Evolutionary conservation across 148 eudicot genomes (phyloP).

Genomic region (Gaultheria prostrata): DNA sequence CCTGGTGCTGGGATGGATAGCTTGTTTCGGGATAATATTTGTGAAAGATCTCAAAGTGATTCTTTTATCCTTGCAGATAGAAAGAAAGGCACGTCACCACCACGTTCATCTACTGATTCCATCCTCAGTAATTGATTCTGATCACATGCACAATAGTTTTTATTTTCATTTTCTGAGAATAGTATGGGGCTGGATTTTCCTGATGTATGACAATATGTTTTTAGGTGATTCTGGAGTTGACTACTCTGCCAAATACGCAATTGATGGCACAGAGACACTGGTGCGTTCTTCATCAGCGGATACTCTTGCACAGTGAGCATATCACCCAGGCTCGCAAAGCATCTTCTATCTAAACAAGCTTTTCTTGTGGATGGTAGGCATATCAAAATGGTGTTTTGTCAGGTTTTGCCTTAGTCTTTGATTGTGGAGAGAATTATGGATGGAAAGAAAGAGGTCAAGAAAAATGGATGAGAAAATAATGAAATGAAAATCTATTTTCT

Average conservation of each 20-base stretch:
- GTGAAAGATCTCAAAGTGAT: not conserved
- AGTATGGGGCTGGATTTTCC: not conserved
- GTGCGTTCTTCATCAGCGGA: slow-evolving; percentile 1
- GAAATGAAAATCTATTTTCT: not conserved
- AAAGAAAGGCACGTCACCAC: slow-evolving; percentile 30
- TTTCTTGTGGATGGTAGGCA: slow-evolving; percentile 1
- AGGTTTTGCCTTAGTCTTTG: not conserved
- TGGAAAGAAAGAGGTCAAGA: not conserved
- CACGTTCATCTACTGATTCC: slow-evolving; percentile 31
- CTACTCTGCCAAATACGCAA: slow-evolving; percentile 14
- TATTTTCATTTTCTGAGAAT: not conserved
- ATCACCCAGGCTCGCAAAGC: not conserved
- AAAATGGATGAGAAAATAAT: not conserved
- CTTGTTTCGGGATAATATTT: not conserved
- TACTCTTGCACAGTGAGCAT: slow-evolving; percentile 1
- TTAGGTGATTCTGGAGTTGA: slow-evolving; percentile 40
- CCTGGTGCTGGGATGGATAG: not conserved
- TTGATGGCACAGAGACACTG: slow-evolving; percentile 20
- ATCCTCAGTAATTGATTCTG: slow-evolving; percentile 23
- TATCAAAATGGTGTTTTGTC: not conserved
- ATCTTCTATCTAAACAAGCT: not conserved
- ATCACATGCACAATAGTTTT: not conserved
- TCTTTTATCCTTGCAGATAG: slow-evolving; percentile 19
- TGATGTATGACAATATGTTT: not conserved
- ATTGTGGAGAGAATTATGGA: not conserved